These are phyloP conservation scores for Solanum hybrid DNA, from an alignment of 305 asterid species.

Conservation along the genomic window DNA sequence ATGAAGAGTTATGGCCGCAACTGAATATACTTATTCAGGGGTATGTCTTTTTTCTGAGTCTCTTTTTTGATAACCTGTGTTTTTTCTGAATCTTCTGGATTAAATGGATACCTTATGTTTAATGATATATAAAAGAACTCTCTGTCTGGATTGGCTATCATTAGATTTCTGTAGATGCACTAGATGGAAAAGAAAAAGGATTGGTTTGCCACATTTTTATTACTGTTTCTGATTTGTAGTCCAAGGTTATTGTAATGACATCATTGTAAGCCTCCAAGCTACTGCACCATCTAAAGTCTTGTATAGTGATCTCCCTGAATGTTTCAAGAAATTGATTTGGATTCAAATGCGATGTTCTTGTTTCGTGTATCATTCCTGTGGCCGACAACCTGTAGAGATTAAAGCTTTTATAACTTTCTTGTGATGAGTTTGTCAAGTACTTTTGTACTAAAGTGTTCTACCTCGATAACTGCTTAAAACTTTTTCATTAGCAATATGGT, in stretches of 20 bases:
- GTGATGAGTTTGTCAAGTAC: neutral
- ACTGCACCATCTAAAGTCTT: neutral
- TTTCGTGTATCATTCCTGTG: neutral
- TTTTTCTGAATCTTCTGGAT: neutral
- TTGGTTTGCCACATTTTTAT: neutral
- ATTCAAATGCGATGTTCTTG: neutral
- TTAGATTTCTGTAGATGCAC: neutral
- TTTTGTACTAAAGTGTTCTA: neutral
- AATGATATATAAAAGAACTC: neutral
- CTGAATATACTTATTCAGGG: conserved; percentile 73
- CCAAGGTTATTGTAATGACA: neutral
- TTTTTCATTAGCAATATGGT: neutral
- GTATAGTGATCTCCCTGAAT: neutral
- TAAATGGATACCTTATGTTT: neutral
- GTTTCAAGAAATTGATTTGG: neutral
- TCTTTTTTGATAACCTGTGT: conserved; percentile 7
- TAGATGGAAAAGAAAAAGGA: neutral
- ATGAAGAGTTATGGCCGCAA: conserved; percentile 90
- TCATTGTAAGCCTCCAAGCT: neutral
- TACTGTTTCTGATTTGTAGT: neutral
- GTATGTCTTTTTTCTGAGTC: conserved; percentile 26
- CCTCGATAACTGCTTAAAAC: neutral
- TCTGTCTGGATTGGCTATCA: neutral
- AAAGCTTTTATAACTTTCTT: neutral
- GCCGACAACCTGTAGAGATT: neutral